phyloP scores from a whole-genome alignment of 495 filamentous ascomycete species.

The Mycothermus thermophilus region DNA sequence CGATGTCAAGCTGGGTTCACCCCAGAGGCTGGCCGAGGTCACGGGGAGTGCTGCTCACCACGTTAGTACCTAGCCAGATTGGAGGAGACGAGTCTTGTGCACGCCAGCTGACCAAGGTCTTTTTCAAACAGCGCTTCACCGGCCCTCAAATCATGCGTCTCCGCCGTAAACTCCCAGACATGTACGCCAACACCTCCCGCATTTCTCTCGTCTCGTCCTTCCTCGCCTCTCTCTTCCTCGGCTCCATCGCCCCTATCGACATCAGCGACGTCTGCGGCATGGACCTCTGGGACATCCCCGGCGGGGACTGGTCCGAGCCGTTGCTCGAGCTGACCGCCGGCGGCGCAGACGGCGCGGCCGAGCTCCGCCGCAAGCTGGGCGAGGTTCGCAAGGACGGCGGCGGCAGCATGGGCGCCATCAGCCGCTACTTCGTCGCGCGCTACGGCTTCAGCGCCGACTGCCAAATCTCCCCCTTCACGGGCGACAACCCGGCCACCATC shows the following conservation, averaged over 20 bases:
- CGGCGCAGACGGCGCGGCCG: conserved; percentile 43
- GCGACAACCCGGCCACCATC: conserved; percentile 93
- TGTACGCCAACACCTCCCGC: conserved; percentile 65
- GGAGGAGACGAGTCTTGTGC: too few species aligned
- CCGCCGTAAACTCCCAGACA: conserved; percentile 58
- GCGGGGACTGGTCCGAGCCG: conserved; percentile 54
- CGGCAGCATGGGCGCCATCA: conserved; percentile 57
- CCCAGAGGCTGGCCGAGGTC: conserved; percentile 53
- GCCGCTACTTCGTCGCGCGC: conserved; percentile 57
- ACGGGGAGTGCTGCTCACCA: conserved; percentile 93
- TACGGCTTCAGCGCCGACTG: conserved; percentile 69
- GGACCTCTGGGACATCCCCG: conserved; percentile 87
- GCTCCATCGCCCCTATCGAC: conserved; percentile 73
- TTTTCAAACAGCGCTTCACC: conserved; percentile 71
- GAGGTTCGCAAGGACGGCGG: conserved; percentile 68
- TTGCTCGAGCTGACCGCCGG: conserved; percentile 69
- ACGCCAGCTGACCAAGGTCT: conserved; percentile 15
- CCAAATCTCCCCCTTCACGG: conserved; percentile 72
- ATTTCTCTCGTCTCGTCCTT: conserved; percentile 94
- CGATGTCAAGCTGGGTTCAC: conserved; percentile 52
- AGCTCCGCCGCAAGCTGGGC: conserved; percentile 68
- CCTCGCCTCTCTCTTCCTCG: conserved; percentile 81
- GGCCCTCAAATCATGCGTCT: conserved; percentile 91
- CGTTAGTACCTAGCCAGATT: conserved; percentile 51
- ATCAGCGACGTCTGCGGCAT: conserved; percentile 93